These are phyloP conservation scores for Ophiostoma piceae DNA, from an alignment of 2,329 filamentous ascomycete species.

Conservation along the genomic window DNA sequence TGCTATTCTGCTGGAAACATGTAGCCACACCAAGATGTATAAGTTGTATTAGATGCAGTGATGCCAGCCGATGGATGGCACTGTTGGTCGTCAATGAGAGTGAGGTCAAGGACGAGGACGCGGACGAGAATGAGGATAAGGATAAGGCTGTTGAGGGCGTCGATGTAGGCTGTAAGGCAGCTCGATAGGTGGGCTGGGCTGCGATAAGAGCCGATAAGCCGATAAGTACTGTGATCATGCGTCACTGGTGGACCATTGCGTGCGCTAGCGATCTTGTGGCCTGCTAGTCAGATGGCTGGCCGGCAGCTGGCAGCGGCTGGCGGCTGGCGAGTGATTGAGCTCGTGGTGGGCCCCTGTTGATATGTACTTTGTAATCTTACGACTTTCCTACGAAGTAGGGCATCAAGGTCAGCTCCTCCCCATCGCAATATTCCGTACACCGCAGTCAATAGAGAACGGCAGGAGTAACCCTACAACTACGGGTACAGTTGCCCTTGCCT, in stretches of 20 bases:
- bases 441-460: not conserved
- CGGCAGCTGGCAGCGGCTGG: not conserved
- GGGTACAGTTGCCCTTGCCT: not conserved
- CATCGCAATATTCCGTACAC: not conserved
- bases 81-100: not conserved
- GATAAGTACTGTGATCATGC: constrained; percentile 9
- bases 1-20: not conserved
- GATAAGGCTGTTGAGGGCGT: not conserved
- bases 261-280: not conserved
- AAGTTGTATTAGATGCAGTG: not conserved
- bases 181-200: constrained; percentile 8
- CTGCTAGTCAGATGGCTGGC: not conserved
- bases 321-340: constrained; percentile 7
- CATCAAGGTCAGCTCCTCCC: not conserved
- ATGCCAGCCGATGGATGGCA: not conserved
- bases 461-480: not conserved
- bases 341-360: not conserved
- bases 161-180: not conserved
- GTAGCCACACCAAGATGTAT: not conserved
- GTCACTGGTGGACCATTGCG: constrained; percentile 6
- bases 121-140: not conserved
- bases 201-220: constrained; percentile 13
- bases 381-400: not conserved
- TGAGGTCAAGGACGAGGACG: not conserved
- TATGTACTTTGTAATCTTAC: not conserved